Conservation (phyloP, 176 grass and related monocot genomes). For the Tuctoria greenei region DNA sequence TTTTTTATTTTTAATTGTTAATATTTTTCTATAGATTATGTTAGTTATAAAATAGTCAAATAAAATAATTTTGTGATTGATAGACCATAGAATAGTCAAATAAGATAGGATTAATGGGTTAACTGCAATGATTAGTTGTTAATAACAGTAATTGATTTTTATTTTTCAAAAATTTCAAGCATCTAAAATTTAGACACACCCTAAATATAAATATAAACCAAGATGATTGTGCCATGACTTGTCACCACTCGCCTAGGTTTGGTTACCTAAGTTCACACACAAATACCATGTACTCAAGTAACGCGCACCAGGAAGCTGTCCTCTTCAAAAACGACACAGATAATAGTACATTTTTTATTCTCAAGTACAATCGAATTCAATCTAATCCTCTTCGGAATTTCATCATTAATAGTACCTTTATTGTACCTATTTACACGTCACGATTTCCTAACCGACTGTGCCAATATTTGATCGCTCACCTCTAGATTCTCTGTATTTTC, state of each 20-base stretch:
- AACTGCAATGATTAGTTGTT: no score
- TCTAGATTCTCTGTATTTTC: not conserved
- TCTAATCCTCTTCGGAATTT: not conserved
- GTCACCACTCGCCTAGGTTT: not conserved
- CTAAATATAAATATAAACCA: not conserved
- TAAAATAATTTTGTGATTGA: no score
- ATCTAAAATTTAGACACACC: no score
- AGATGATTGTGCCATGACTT: not conserved
- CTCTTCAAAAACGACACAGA: not conserved
- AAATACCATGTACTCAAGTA: not conserved
- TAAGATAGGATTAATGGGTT: no score
- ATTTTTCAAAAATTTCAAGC: no score
- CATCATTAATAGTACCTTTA: slow-evolving; percentile 1
- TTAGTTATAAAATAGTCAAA: no score
- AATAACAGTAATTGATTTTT: no score
- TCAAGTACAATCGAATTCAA: not conserved
- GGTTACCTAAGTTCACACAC: not conserved
- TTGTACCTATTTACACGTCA: slow-evolving; percentile 4
- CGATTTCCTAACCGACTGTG: not conserved
- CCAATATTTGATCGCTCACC: not conserved
- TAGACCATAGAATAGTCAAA: no score
- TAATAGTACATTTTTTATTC: slow-evolving; percentile 3
- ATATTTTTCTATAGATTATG: no score
- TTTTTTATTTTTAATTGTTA: no score
- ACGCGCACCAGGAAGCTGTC: not conserved